These are phyloP conservation scores for Candida freyschussii DNA, from an alignment of 1,139 yeast species.

Conservation along the genomic window DNA sequence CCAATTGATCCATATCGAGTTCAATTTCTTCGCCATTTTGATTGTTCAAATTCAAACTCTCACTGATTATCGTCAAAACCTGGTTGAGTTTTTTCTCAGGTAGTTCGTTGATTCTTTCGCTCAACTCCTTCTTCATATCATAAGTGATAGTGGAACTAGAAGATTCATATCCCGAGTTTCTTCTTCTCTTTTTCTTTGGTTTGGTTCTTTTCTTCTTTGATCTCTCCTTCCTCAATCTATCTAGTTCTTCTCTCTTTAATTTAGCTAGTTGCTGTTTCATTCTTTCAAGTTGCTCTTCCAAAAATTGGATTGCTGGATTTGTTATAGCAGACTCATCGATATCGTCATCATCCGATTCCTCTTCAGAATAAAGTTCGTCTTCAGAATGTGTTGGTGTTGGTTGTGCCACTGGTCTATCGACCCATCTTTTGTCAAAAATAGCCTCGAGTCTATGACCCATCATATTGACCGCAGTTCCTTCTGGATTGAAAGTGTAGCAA, in stretches of 20 bases:
- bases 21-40: constrained; percentile 81
- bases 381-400: constrained; percentile 42
- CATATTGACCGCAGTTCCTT: constrained; percentile 89
- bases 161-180: constrained; percentile 19
- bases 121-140: constrained; percentile 94
- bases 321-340: constrained; percentile 70
- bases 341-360: constrained; percentile 57
- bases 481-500: constrained; percentile 91
- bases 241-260: constrained; percentile 71
- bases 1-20: constrained; percentile 91
- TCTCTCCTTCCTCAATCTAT: constrained; percentile 45
- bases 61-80: constrained; percentile 81
- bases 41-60: constrained; percentile 75
- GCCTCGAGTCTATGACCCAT: constrained; percentile 93
- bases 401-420: constrained; percentile 77
- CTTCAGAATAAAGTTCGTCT: constrained; percentile 43
- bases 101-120: constrained; percentile 72
- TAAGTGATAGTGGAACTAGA: constrained; percentile 59
- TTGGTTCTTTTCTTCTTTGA: constrained; percentile 27
- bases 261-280: constrained; percentile 83
- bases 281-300: constrained; percentile 79
- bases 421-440: constrained; percentile 85
- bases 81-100: constrained; percentile 80
- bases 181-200: constrained; percentile 26
- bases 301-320: constrained; percentile 83